Evolutionary conservation across 2,329 filamentous ascomycete species (phyloP), one percentile per base, ranked within the genome.

Genomic region (Xylaria arbuscula): DNA sequence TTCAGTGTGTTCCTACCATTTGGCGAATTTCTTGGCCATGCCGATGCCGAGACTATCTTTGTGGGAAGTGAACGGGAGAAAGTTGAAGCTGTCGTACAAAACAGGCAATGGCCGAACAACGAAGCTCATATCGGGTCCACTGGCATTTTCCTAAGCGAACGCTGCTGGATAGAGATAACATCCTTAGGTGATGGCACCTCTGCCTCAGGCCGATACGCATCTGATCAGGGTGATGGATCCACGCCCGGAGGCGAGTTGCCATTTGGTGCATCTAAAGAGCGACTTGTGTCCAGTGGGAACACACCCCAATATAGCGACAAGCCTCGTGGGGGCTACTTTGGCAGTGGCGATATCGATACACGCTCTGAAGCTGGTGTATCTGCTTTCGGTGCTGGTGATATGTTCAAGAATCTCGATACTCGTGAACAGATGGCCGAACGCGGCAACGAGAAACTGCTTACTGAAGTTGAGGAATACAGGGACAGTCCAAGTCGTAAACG

Each of bases 331-430:
- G 92, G 90, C 24, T 98, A 97, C 78, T 98, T 98, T 75, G 92
- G 91, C 62, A 84, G 81, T 67, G 89, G 90, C 59, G 94, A 97
- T 66, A 79, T 92, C 10, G 96, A 99, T 78, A 85, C 90, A 8
- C 93, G 94, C 51, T 98, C 96, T 36, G 96, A 99, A 60, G 94
- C 95, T 8, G 95, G 94, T 3, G 92, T 87, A 1, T 98, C 95
- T n/a, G 94, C 93, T 6, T 92, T 97, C 78, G 92, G 94, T 56
- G 92, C 88, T 62, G 94, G 96, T 8, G 96, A 99, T 78, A 97
- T 99, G 95, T 99, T 99, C 86, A 93, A 94, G 77, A 97, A 98
- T 76, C 86, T 98, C 8, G 95, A 98, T 74, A 98, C 95, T 7
- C 89, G 93, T 71, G 92, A 97, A 78, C 93, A 97, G 78, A 93